Conservation (phyloP, 2,329 filamentous ascomycete species). For the Teratosphaeria pseudoeucalypti region DNA sequence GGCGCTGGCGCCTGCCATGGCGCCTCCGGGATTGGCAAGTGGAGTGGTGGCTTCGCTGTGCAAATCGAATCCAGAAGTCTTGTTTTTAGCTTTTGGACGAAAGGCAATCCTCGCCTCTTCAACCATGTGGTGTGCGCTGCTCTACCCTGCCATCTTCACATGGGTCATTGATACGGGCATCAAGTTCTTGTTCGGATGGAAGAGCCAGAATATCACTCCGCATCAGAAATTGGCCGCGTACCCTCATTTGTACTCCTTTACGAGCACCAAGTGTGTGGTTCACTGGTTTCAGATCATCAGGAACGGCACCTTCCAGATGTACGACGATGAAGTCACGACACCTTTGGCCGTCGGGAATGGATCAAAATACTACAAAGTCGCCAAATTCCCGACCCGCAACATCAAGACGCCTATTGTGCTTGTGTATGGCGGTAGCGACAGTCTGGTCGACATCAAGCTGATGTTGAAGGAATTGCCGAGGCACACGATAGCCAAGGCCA, state of each 20-base stretch:
- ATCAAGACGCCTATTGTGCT: constrained; percentile 93
- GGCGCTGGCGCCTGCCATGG: constrained; percentile 91
- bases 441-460: constrained; percentile 81
- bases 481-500: constrained; percentile 75
- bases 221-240: constrained; percentile 93
- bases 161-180: constrained; percentile 75
- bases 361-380: constrained; percentile 87
- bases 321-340: constrained; percentile 83
- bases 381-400: constrained; percentile 90
- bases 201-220: constrained; percentile 67
- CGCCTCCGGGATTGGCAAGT: constrained; percentile 79
- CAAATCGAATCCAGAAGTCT: constrained; percentile 82
- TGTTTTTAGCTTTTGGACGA: constrained; percentile 87
- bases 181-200: constrained; percentile 82
- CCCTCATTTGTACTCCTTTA: constrained; percentile 91
- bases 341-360: constrained; percentile 59
- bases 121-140: constrained; percentile 92
- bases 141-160: constrained; percentile 90
- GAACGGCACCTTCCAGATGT: constrained; percentile 95
- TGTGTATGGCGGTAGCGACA: constrained; percentile 88
- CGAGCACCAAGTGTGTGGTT: constrained; percentile 90
- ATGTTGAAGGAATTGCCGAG: constrained; percentile 83
- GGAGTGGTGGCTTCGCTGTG: constrained; percentile 85
- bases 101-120: constrained; percentile 84
- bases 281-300: constrained; percentile 99